Evolutionary conservation across 2,329 filamentous ascomycete genomes (phyloP), one percentile per base, ranked within the genome.

Genomic region (Aspergillus pseudonomiae): DNA sequence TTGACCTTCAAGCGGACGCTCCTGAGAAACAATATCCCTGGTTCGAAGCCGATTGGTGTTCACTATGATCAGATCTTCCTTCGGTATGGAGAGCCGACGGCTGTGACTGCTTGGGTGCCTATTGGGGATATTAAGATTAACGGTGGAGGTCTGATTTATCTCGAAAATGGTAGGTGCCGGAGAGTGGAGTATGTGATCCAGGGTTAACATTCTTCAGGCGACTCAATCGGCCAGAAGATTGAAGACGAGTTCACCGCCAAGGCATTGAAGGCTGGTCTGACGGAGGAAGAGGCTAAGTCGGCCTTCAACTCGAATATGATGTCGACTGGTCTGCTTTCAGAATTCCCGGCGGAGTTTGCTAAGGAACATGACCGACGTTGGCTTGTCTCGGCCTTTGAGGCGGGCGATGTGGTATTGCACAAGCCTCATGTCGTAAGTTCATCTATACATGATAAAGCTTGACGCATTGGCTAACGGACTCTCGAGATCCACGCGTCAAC

Each of bases 221-320:
- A 83, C 56, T 70, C 70, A 0, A 76, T 86, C 1, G 85, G 85
- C 1, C 70, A 73, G 28, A 77, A 85, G 60, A 77, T 86, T 6
- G 85, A 88, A 65, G 73, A 76, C 36, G 70, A 74, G 6, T 74
- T 73, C 46, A 70, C 67, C 7, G 67, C 60, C 2, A 83, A 82
- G 63, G 85, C 86, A 2, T 80, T 76, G 64, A 77, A 78, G 52
- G 77, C 77, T 9, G 85, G 84, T 0, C 65, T 89, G 61, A 81
- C 75, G 0, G 83, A 86, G 0, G 82, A 85, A 62, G 82, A 89
- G 69, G 78, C 79, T 1, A 79, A 75, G 48, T 76, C 75, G 34
- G 84, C 82, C 2, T 88, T 86, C 71, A 88, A 88, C 66, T 77
- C 79, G 24, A 87, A 88, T 65, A 88, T 88, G 86, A 84, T 87